These are phyloP conservation scores for Priceomyces castillae DNA, from an alignment of 805 yeast species.

Conservation along the genomic window DNA sequence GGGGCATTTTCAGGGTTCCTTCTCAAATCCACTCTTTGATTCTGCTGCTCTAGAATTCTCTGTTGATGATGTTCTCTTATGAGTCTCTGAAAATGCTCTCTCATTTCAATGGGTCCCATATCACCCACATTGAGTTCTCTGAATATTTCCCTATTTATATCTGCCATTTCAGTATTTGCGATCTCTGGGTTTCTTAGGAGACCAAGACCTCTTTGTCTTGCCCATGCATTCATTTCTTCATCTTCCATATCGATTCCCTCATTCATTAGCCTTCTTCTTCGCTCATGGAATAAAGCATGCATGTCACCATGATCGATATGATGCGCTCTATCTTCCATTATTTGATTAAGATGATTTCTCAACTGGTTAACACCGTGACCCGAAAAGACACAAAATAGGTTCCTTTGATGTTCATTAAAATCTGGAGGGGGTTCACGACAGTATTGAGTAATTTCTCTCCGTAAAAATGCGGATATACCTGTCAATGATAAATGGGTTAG, in stretches of 20 bases:
- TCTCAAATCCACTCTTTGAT: constrained; percentile 3
- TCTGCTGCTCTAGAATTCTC: constrained; percentile 13
- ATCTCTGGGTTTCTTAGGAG: constrained; percentile 16
- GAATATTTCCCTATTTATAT: constrained; percentile 30
- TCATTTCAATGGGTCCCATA: constrained; percentile 31
- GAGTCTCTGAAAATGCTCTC: constrained; percentile 31
- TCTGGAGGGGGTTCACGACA: constrained; percentile 93
- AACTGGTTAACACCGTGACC: constrained; percentile 83
- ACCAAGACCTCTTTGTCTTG: constrained; percentile 30
- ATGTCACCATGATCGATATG: constrained; percentile 32
- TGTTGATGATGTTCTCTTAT: constrained; percentile 28
- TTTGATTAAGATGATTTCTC: constrained; percentile 61
- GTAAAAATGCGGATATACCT: constrained; percentile 85
- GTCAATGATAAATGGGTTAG: constrained; percentile 89
- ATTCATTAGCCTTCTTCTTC: constrained; percentile 24
- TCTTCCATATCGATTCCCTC: constrained; percentile 20
- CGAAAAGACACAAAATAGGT: constrained; percentile 87
- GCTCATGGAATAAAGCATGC: constrained; percentile 26
- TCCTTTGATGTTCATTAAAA: constrained; percentile 80
- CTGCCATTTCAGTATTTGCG: constrained; percentile 21
- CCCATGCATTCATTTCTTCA: constrained; percentile 25
- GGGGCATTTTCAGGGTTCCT: constrained; percentile 30
- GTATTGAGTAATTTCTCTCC: constrained; percentile 78
- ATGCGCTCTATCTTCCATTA: constrained; percentile 36
- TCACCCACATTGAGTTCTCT: constrained; percentile 29